These are phyloP conservation scores for Plantago ovata DNA, from an alignment of 257 asterid genomes.

Conservation along the genomic window DNA sequence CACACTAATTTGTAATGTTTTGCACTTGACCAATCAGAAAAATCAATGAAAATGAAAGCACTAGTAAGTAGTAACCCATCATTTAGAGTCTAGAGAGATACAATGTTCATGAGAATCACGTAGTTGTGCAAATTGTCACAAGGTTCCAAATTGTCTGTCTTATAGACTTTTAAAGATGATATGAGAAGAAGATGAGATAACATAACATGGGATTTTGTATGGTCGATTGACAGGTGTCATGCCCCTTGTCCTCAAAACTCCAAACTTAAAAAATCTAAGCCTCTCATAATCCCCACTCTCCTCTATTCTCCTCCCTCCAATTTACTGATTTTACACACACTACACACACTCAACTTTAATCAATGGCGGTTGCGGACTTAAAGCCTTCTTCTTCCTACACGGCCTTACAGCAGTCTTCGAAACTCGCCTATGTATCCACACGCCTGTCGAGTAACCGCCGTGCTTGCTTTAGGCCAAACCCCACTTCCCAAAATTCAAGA, in stretches of 20 bases:
- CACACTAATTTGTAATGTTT: not conserved
- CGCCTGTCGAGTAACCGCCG: constrained; percentile 37
- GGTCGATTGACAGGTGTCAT: constrained; percentile 51
- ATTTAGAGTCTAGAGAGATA: too few relatives aligned
- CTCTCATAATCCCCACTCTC: constrained; percentile 6
- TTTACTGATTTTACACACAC: constrained; percentile 6
- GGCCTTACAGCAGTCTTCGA: constrained; percentile 40
- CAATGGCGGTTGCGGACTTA: constrained; percentile 83
- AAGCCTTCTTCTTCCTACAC: constrained; percentile 38
- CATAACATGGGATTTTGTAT: too few relatives aligned
- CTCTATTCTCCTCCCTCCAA: constrained; percentile 15
- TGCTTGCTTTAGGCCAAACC: constrained; percentile 29
- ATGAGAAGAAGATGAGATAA: not conserved
- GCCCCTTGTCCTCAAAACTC: constrained; percentile 52
- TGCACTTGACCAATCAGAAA: not conserved
- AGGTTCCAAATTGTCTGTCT: not conserved
- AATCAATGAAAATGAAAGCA: constrained; percentile 2
- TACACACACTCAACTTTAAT: not conserved
- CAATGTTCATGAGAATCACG: too few relatives aligned
- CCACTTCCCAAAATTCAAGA: constrained; percentile 31
- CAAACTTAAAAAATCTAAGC: constrained; percentile 37
- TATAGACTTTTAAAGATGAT: not conserved
- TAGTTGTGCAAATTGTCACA: not conserved
- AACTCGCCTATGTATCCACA: constrained; percentile 43
- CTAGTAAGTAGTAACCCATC: not conserved